These are phyloP conservation scores for Aspergillus terreus DNA, from an alignment of 2,329 filamentous ascomycete species.

Conservation along the genomic window DNA sequence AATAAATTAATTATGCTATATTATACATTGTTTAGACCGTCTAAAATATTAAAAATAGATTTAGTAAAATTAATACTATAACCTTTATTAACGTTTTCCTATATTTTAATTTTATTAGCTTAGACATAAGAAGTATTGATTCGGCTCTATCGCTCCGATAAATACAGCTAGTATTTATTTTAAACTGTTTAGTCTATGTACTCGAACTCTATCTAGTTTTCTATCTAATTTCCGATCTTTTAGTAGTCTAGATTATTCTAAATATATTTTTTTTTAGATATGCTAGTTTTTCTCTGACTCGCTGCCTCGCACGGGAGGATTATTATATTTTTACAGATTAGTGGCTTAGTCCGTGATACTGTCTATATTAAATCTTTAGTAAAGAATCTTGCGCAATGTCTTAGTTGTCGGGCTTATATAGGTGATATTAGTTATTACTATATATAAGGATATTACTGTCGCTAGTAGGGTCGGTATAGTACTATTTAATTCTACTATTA, in stretches of 20 bases:
- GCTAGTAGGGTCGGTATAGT: conserved; percentile 10
- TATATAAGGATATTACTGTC: conserved; percentile 27
- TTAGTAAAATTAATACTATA: background rate
- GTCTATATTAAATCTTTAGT: conserved; percentile 20
- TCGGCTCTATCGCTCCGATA: background rate
- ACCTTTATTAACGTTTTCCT: background rate
- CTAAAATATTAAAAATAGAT: background rate
- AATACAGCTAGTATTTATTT: background rate
- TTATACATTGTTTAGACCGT: background rate
- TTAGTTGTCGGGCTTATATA: conserved; percentile 30
- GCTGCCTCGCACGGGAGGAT: background rate
- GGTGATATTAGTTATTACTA: conserved; percentile 27
- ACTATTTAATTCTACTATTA: background rate
- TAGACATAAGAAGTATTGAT: background rate
- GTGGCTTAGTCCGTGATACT: conserved; percentile 34
- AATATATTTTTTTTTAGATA: background rate
- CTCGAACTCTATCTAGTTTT: background rate
- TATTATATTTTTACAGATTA: conserved; percentile 21
- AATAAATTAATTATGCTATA: background rate
- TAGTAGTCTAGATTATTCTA: too few species aligned
- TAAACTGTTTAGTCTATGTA: background rate
- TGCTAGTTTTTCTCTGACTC: background rate
- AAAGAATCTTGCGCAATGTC: conserved; percentile 14
- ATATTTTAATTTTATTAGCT: background rate
- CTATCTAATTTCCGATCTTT: background rate